These are phyloP conservation scores for Taphrina pruni DNA, from an alignment of 1,139 yeast genomes.

Conservation along the genomic window DNA sequence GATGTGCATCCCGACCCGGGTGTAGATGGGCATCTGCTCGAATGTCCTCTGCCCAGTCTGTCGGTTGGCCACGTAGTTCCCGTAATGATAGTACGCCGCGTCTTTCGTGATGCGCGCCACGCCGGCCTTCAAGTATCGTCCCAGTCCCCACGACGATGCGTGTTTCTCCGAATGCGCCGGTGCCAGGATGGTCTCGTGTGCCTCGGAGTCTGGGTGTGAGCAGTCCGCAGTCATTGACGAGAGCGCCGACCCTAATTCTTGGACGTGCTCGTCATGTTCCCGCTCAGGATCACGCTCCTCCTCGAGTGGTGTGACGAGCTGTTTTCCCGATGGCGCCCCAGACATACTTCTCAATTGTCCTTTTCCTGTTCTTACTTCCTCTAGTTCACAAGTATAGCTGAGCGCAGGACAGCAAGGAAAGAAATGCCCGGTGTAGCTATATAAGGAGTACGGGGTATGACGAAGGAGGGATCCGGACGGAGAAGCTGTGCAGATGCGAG, in stretches of 20 bases:
- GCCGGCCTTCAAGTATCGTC: slow-evolving; percentile 17
- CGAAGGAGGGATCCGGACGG: too few relatives aligned
- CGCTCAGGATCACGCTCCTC: background rate
- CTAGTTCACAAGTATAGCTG: too few relatives aligned
- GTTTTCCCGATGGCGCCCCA: background rate
- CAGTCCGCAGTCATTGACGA: slow-evolving; percentile 4
- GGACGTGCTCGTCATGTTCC: slow-evolving; percentile 1
- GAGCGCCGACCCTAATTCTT: slow-evolving; percentile 14
- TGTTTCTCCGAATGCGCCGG: slow-evolving; percentile 11
- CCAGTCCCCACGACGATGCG: slow-evolving; percentile 9
- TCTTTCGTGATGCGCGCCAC: slow-evolving; percentile 15
- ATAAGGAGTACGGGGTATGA: too few relatives aligned
- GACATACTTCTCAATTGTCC: background rate
- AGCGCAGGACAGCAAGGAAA: too few relatives aligned
- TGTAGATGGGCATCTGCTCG: slow-evolving; percentile 33
- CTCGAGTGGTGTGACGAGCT: slow-evolving; percentile 16
- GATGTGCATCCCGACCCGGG: slow-evolving; percentile 28
- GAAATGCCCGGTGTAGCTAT: too few relatives aligned
- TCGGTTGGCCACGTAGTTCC: slow-evolving; percentile 22
- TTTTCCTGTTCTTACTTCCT: too few relatives aligned
- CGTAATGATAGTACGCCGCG: slow-evolving; percentile 25
- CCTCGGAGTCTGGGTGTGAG: background rate
- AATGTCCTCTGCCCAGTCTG: slow-evolving; percentile 12
- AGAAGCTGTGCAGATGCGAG: background rate
- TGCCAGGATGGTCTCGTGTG: slow-evolving; percentile 17